Conservation (phyloP, 2,329 filamentous ascomycete genomes). For the Ramularia collo-cygni region DNA sequence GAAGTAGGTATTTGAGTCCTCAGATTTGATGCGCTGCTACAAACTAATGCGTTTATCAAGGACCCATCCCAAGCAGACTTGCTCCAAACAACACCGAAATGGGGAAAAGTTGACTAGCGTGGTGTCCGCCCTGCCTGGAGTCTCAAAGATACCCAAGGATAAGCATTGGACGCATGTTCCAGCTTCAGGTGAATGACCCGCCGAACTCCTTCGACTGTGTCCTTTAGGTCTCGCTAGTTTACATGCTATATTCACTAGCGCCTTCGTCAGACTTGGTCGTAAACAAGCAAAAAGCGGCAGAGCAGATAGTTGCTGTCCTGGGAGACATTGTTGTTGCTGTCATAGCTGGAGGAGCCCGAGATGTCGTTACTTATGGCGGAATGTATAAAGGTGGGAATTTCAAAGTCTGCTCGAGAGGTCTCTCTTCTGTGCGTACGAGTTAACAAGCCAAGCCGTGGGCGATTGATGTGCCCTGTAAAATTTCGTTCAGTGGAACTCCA, state of each 20-base stretch:
- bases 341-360: conserved; percentile 62
- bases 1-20: conserved; percentile 50
- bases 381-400: conserved; percentile 32
- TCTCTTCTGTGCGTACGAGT: conserved; percentile 53
- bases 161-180: conserved; percentile 65
- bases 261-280: conserved; percentile 54
- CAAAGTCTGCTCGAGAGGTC: conserved; percentile 50
- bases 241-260: no score
- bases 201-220: no score
- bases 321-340: conserved; percentile 72
- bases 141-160: conserved; percentile 48
- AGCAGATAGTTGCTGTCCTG: conserved; percentile 55
- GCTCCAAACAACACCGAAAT: no score
- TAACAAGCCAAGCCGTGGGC: conserved; percentile 52
- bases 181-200: conserved; percentile 35
- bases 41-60: not conserved
- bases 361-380: conserved; percentile 47
- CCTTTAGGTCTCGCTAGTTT: no score
- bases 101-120: no score
- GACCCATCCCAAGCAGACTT: conserved; percentile 6
- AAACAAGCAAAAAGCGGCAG: conserved; percentile 58
- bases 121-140: conserved; percentile 9
- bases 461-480: conserved; percentile 34
- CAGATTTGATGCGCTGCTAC: not conserved
- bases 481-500: conserved; percentile 33